Base-by-base conservation (phyloP, 2,329 filamentous ascomycete species). In the Aplosporella prunicola region DNA sequence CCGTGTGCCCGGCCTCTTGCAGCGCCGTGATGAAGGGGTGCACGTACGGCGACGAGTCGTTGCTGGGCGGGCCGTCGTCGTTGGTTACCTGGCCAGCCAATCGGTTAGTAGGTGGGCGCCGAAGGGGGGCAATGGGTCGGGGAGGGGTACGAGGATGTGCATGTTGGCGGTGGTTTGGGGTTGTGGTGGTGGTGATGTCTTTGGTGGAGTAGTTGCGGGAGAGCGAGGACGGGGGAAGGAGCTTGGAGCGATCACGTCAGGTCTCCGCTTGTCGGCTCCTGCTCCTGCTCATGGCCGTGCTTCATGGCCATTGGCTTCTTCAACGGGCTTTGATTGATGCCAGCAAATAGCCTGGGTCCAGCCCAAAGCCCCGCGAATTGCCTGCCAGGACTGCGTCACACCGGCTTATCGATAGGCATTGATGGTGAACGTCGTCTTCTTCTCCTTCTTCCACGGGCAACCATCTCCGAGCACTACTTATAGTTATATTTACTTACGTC, bases 1-100 rank as follows among this genome's bases (percentile, higher is more conserved):
- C 85, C n/a, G 67, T 71, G 62, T 95, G 89, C 6, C 87, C 87
- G 20, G 80, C 77, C 40, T 69, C 62, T 49, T 68, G 64, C 17
- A 71, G 58, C 9, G 60, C 56, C 14, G 59, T 56, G 13, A 70
- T 63, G 50, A 61, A 55, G 23, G 66, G 62, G 38, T 68, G 61
- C 35, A 71, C 57, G 44, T 71, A 71, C 5, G 67, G 67, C 1
- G 64, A 68, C 23, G 64, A 64, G 36, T 66, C 56, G 40, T 61
- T 54, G 6, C 64, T 68, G n/a, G 67, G 67, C 11, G 67, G 67
- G 26, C 67, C 67, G 49, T 70, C 67, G 43, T 70, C 67, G 52
- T 70, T 70, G 10, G 64, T 68, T 7, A 70, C 56, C 66, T 69
- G 40, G 23, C n/a, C n/a, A n/a, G n/a, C n/a, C n/a, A n/a, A n/a